Conservation (phyloP, 2,329 filamentous ascomycete species). For the Aspergillus caelatus region DNA sequence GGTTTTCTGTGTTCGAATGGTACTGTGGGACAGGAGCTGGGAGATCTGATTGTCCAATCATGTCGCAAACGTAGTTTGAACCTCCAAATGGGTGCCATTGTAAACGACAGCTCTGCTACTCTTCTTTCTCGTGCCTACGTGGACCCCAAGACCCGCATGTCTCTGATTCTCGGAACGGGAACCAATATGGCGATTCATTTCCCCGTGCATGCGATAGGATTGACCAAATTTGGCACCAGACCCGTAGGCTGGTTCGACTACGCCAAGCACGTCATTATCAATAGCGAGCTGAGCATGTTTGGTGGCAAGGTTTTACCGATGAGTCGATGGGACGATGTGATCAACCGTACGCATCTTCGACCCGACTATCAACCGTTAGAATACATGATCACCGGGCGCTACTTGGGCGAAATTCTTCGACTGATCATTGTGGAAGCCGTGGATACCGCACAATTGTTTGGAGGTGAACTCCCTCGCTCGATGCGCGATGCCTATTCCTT, state of each 20-base stretch:
- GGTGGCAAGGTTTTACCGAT: conserved; percentile 59
- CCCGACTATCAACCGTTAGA: conserved; percentile 69
- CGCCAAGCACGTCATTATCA: conserved; percentile 65
- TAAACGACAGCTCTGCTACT: conserved; percentile 66
- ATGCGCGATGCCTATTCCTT: conserved; percentile 61
- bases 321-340: conserved; percentile 63
- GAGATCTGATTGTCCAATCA: conserved; percentile 60
- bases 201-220: conserved; percentile 57
- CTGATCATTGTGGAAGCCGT: conserved; percentile 64
- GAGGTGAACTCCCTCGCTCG: conserved; percentile 58
- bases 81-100: conserved; percentile 63
- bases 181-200: conserved; percentile 67
- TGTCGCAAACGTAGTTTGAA: conserved; percentile 58
- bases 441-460: conserved; percentile 57
- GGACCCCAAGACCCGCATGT: conserved; percentile 63
- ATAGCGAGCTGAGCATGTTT: conserved; percentile 70
- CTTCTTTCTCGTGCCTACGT: conserved; percentile 65
- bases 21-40: conserved; percentile 62
- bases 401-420: conserved; percentile 65
- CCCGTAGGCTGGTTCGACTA: conserved; percentile 58
- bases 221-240: conserved; percentile 59
- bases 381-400: conserved; percentile 65
- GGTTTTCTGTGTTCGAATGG: conserved; percentile 64
- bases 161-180: conserved; percentile 66
- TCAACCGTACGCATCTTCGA: conserved; percentile 59